Base-by-base conservation (phyloP, 2,329 filamentous ascomycete genomes). In the Sclerotinia spermophila region DNA sequence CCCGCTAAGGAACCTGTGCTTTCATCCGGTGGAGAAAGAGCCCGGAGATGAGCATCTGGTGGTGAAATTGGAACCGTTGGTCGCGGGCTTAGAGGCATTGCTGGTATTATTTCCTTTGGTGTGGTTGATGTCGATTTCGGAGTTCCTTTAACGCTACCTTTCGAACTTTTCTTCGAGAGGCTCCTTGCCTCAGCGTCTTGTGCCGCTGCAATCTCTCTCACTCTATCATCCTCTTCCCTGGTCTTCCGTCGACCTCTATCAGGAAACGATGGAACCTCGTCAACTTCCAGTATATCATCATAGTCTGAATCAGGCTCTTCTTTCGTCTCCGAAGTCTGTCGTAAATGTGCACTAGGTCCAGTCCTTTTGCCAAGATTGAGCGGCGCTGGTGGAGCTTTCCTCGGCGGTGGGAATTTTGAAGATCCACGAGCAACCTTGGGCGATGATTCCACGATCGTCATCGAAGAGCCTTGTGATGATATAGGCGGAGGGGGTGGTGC, bases 381-480 rank as follows among this genome's bases (percentile, higher is more conserved):
- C 2, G 95, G 94, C 19, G 93, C 92, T 61, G 95, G 95, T 3
- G 94, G 94, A 8, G 90, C 88, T 80, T 97, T 97, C 72, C 94
- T 87, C 65, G 87, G 87, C 21, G 90, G 89, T 2, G 86, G 84
- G 15, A 86, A 83, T 7, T 82, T 82, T 13, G 83, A 81, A 24
- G 86, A 84, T 71, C 89, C 89, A 72, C 85, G 74, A 68, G 78
- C 76, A n/a, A 73, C 67, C 65, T 75, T 76, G 21, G 77, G 76
- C 55, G 75, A 76, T 33, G 85, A 80, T 71, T 85, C 82, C 40
- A 82, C 80, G 11, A 83, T 72, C 6, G 83, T 77, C 44, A 85
- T 40, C 7, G 77, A 72, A 51, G 76, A 73, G 73, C 75, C 27
- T 62, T 74, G 17, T 69, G 75, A 70, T 71, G 65, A 53, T 13